These are phyloP conservation scores for Bacterosira constricta DNA, from an alignment of 108 stramenopile genomes.

Conservation along the genomic window DNA sequence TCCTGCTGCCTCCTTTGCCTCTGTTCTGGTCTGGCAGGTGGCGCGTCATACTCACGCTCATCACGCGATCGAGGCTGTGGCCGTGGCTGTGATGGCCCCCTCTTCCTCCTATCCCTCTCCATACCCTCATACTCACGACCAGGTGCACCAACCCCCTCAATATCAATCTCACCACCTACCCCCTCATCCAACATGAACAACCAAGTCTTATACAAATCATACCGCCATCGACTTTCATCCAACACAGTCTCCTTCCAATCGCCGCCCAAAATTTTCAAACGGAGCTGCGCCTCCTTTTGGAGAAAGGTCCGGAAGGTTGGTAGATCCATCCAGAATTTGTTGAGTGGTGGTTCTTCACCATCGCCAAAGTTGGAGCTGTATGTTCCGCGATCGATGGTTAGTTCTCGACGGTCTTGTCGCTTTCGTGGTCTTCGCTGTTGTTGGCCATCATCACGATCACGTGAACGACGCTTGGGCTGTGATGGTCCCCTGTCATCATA, in stretches of 20 bases:
- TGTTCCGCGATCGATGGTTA: constrained; percentile 48
- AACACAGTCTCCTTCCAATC: constrained; percentile 70
- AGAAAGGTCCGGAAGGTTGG: constrained; percentile 76
- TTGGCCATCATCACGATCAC: constrained; percentile 3
- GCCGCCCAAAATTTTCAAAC: constrained; percentile 67
- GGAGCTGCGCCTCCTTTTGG: constrained; percentile 66
- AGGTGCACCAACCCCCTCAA: too few species aligned
- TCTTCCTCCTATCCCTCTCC: constrained; percentile 19
- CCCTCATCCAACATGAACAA: constrained; percentile 71
- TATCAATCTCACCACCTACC: constrained; percentile 69
- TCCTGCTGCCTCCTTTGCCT: neutral
- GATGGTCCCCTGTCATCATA: neutral
- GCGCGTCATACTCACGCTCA: neutral
- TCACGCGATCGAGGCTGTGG: constrained; percentile 7
- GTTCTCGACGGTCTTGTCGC: constrained; percentile 19
- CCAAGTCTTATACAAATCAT: constrained; percentile 82
- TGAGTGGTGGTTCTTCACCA: constrained; percentile 44
- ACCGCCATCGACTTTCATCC: constrained; percentile 82
- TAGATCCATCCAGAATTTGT: constrained; percentile 76
- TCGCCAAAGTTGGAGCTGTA: constrained; percentile 14
- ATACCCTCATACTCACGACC: constrained; percentile 41
- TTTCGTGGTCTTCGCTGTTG: constrained; percentile 14
- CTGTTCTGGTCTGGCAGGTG: constrained; percentile 2
- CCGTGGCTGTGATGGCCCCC: constrained; percentile 9
- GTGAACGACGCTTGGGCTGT: too few species aligned